Percentiles rank a stretch among this genome's conserved stretches.
Conservation (phyloP, 257 asterid genomes). For the Penstemon eatonii region DNA sequence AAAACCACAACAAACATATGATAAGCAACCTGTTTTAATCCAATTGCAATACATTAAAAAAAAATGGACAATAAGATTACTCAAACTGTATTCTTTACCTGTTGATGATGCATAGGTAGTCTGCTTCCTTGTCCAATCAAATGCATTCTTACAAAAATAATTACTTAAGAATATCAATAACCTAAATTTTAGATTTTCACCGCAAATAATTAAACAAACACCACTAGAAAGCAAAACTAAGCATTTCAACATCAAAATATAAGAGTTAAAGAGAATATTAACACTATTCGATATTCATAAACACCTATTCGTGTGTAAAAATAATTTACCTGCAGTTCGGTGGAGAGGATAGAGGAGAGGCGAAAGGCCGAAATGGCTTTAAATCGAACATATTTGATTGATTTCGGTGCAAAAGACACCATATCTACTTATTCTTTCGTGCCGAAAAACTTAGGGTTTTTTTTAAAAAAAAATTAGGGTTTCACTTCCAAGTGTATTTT, state of each 20-base stretch:
- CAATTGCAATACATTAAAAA: background rate
- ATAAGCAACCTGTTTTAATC: background rate
- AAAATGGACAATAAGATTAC: background rate
- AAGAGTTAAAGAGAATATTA: background rate
- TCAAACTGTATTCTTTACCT: conserved; percentile 36
- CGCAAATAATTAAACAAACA: background rate
- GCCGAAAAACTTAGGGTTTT: conserved; percentile 41
- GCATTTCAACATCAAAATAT: background rate
- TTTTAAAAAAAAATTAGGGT: background rate
- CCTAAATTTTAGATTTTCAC: background rate
- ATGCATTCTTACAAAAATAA: conserved; percentile 43
- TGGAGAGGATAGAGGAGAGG: conserved; percentile 35
- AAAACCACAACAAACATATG: conserved; percentile 20
- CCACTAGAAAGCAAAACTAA: background rate
- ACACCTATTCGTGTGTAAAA: background rate
- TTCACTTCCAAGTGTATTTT: no score
- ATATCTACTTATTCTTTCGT: conserved; percentile 20
- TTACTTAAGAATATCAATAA: conserved; percentile 20
- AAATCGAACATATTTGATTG: conserved; percentile 32
- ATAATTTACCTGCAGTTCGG: conserved; percentile 40
- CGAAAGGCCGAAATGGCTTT: conserved; percentile 28
- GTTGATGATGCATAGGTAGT: conserved; percentile 42
- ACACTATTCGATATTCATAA: background rate
- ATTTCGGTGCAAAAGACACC: conserved; percentile 41
- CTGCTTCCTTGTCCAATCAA: conserved; percentile 45